Base-by-base conservation (phyloP, 345 rosid genomes). In the Brassica cretica region DNA sequence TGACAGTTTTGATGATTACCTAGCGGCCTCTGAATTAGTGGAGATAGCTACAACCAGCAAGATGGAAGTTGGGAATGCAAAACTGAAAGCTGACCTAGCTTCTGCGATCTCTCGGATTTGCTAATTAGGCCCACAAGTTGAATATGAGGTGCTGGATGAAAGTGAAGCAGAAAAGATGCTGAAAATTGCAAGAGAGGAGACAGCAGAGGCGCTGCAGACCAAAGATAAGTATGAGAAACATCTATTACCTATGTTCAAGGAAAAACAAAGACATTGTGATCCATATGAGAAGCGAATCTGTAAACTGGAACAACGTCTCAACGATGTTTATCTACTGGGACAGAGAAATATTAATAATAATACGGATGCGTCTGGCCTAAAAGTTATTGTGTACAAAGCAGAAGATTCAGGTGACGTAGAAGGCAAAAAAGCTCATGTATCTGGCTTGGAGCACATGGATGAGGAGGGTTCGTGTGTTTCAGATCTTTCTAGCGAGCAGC, bases 41-140 rank as follows among this genome's bases (percentile, higher is more conserved):
- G 98, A 93, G 79, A 87, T 95, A 71, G 94, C 93, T 76, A 98
- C 98, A 75, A 95, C 98, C 32, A 91, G 96, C 86, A 91, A 86
- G 84, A 75, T 87, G 80, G 99, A 95, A 86, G 99, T 93, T 72
- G 98, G 93, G 87, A 95, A 93, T 84, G 96, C 94, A 79, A 95
- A 85, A 82, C 84, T 95, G 76, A 95, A 90, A 87, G 99, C 98
- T 62, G 98, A 95, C 60, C 96, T 93, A 82, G 99, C 99, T 84
- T 90, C 97, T 76, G 91, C 90, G 32, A 86, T 93, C 74, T 96
- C 97, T 53, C 58, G 65, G 19, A 86, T 93, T n/a, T 93, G 99
- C 81, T 88, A 21, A 21, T 89, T 89, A 67, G 77, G 77, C 70
- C 92, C 86, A 69, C 93, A 91, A 55, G 67, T 84, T 66, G 96